These are phyloP conservation scores for Naganishia vishniacii DNA, from an alignment of 768 basidiomycete genomes.

Conservation along the genomic window DNA sequence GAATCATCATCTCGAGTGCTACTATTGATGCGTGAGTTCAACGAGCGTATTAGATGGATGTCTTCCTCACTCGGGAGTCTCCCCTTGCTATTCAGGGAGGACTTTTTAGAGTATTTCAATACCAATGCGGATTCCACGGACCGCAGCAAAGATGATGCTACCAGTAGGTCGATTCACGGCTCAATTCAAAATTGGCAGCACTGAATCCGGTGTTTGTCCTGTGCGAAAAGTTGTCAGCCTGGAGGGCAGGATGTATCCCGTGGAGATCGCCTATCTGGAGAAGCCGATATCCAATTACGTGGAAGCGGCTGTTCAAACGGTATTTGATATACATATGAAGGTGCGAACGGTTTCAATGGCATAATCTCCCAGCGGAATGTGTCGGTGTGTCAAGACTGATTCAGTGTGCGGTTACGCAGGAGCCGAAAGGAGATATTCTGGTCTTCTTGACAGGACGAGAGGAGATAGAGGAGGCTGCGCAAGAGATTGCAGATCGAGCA, in stretches of 20 bases:
- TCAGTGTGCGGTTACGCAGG: constrained; percentile 38
- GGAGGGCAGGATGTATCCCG: constrained; percentile 91
- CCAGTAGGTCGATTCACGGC: constrained; percentile 47
- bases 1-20: constrained; percentile 90
- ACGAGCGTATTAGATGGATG: neutral
- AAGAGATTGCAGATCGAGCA: constrained; percentile 70
- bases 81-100: constrained; percentile 48
- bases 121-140: constrained; percentile 53
- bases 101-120: constrained; percentile 84
- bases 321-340: constrained; percentile 88
- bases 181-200: too few species aligned
- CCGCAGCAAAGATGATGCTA: constrained; percentile 59
- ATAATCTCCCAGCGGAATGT: neutral
- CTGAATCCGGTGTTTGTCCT: too few species aligned
- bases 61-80: neutral
- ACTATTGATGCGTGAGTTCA: constrained; percentile 72
- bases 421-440: constrained; percentile 78
- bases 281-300: constrained; percentile 73
- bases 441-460: constrained; percentile 93
- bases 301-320: constrained; percentile 82
- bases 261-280: constrained; percentile 77
- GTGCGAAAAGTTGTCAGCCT: constrained; percentile 71
- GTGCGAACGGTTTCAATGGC: too few species aligned
- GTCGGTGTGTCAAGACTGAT: too few species aligned
- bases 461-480: constrained; percentile 84